Evolutionary conservation across 768 basidiomycete species (phyloP).

Genomic region (Phaeolepiota aurea): DNA sequence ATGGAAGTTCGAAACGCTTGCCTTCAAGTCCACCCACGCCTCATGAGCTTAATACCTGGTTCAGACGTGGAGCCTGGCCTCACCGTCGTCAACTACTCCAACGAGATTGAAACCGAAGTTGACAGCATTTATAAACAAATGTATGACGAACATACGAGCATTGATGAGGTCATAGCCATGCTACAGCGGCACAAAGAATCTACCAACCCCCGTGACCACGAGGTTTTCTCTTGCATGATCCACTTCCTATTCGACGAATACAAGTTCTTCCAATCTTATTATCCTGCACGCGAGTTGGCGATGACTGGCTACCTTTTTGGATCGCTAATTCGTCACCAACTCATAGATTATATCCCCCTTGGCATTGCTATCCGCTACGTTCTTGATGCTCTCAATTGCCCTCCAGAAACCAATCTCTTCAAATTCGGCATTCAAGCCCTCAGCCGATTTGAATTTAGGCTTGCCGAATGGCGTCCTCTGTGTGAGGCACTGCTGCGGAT

Average conservation of each 20-base stretch:
- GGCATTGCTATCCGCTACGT: constrained; percentile 97
- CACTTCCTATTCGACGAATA: constrained; percentile 99
- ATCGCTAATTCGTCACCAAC: constrained; percentile 86
- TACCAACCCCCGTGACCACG: constrained; percentile 77
- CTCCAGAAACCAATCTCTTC: constrained; percentile 89
- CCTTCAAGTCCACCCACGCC: constrained; percentile 89
- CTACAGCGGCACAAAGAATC: constrained; percentile 84
- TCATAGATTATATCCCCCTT: constrained; percentile 90
- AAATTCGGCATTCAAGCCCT: constrained; percentile 93
- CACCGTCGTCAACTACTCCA: constrained; percentile 76
- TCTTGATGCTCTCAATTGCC: constrained; percentile 85
- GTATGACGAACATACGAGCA: constrained; percentile 92
- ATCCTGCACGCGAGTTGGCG: constrained; percentile 85
- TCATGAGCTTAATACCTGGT: constrained; percentile 88
- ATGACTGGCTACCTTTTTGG: constrained; percentile 98
- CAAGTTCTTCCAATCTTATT: constrained; percentile 97
- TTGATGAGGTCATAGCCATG: constrained; percentile 89
- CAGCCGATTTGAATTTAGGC: constrained; percentile 74
- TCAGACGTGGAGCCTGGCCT: constrained; percentile 89
- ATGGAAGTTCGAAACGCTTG: constrained; percentile 89
- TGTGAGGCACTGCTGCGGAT: constrained; percentile 86
- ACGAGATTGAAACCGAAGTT: constrained; percentile 88
- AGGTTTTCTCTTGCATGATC: constrained; percentile 98
- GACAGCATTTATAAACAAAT: constrained; percentile 96
- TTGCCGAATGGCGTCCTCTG: constrained; percentile 88